Evolutionary conservation across 345 rosid species (phyloP).

Genomic region (rapeseed (Brassica napus)): DNA sequence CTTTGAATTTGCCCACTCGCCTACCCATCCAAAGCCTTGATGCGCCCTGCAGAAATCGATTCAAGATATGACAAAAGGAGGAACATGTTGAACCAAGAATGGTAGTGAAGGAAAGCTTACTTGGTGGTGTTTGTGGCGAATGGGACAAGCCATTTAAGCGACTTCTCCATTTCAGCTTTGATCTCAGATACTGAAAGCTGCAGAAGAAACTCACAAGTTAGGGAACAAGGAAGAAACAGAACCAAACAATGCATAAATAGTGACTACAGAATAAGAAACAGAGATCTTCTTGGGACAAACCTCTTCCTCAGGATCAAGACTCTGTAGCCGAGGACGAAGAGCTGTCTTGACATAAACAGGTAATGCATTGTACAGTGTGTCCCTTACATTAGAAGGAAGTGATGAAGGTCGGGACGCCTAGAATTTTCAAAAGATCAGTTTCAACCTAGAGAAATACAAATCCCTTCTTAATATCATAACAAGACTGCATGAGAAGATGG

Average conservation of each 20-base stretch:
- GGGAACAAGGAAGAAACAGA: not conserved
- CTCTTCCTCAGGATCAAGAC: conserved; percentile 57
- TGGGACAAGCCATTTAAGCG: conserved; percentile 79
- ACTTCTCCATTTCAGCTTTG: conserved; percentile 86
- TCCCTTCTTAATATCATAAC: not conserved
- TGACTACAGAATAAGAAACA: not conserved
- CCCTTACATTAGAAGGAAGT: conserved; percentile 74
- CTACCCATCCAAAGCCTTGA: conserved; percentile 97
- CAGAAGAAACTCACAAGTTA: conserved; percentile 32
- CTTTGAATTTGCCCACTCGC: conserved; percentile 97
- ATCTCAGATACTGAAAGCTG: conserved; percentile 64
- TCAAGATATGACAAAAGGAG: conserved; percentile 13
- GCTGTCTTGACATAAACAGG: conserved; percentile 62
- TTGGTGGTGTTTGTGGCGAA: conserved; percentile 78
- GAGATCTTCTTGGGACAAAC: conserved; percentile 41
- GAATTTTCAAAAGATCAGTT: conserved; percentile 21
- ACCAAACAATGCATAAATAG: not conserved
- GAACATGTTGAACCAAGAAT: conserved; percentile 1
- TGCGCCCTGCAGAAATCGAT: conserved; percentile 57
- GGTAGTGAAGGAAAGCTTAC: conserved; percentile 45
- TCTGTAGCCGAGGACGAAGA: conserved; percentile 60
- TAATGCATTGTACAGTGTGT: conserved; percentile 62
- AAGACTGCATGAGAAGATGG: not conserved
- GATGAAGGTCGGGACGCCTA: conserved; percentile 75
- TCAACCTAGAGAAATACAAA: not conserved